Conservation (phyloP, 345 rosid genomes). For the Pistacia integerrima region DNA sequence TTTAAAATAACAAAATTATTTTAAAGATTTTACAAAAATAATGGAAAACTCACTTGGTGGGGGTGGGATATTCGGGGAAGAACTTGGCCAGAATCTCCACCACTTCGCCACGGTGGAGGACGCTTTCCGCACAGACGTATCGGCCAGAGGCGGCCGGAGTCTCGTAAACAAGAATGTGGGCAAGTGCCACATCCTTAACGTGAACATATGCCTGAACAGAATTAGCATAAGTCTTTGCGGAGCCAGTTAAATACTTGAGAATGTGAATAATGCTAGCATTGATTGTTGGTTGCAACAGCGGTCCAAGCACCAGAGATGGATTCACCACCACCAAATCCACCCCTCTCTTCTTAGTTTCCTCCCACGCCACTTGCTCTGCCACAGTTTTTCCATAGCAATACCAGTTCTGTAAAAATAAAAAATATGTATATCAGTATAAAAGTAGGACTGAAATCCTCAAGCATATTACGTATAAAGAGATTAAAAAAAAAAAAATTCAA, state of each 20-base stretch:
- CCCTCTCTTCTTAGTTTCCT: slow-evolving; percentile 67
- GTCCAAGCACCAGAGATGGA: slow-evolving; percentile 89
- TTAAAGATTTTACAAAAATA: too few species aligned
- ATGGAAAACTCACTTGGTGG: slow-evolving; percentile 71
- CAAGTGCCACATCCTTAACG: slow-evolving; percentile 83
- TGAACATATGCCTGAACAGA: slow-evolving; percentile 88
- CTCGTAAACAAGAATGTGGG: slow-evolving; percentile 82
- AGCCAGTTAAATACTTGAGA: slow-evolving; percentile 91
- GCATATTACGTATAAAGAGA: too few species aligned
- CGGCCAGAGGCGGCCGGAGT: slow-evolving; percentile 93
- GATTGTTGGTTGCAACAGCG: slow-evolving; percentile 71
- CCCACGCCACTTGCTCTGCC: slow-evolving; percentile 91
- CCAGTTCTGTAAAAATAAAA: slow-evolving; percentile 60
- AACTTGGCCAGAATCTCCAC: slow-evolving; percentile 86
- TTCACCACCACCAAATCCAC: slow-evolving; percentile 86
- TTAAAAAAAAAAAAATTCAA: too few species aligned
- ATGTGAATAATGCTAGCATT: slow-evolving; percentile 88
- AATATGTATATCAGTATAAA: too few species aligned
- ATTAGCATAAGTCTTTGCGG: slow-evolving; percentile 92
- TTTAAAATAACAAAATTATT: too few species aligned
- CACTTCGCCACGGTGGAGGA: slow-evolving; percentile 94
- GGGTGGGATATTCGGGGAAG: slow-evolving; percentile 90
- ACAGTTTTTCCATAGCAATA: slow-evolving; percentile 92
- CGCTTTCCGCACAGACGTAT: slow-evolving; percentile 79
- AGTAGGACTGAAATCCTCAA: too few species aligned